These are phyloP conservation scores for Ophiocordyceps unilateralis DNA, from an alignment of 2,329 filamentous ascomycete genomes.

Conservation along the genomic window DNA sequence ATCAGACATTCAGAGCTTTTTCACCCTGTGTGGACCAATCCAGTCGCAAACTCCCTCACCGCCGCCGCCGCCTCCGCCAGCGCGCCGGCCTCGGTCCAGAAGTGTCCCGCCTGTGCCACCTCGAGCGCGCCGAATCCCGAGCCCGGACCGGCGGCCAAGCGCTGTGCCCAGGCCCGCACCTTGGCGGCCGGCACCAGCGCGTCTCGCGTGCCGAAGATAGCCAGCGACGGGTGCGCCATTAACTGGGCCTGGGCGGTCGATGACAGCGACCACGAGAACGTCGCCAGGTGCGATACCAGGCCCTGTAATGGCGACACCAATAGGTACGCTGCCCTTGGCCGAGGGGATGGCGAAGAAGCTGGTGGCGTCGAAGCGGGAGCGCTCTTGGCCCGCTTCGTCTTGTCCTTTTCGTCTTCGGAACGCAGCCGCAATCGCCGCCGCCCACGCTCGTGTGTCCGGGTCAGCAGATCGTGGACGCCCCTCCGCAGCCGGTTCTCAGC, in stretches of 20 bases:
- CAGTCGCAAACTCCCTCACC: slow-evolving; percentile 11
- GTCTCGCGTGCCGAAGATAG: slow-evolving; percentile 61
- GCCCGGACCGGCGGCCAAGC: slow-evolving; percentile 22
- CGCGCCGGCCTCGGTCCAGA: slow-evolving; percentile 41
- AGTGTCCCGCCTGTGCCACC: slow-evolving; percentile 39
- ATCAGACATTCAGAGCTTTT: no score
- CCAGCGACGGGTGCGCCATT: slow-evolving; percentile 41
- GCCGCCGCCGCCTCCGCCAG: slow-evolving; percentile 12
- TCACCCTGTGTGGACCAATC: no score
- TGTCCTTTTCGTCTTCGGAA: background rate
- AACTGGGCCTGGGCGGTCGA: slow-evolving; percentile 32
- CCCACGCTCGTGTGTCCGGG: slow-evolving; percentile 13
- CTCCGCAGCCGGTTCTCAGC: slow-evolving; percentile 26
- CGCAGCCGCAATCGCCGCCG: slow-evolving; percentile 1
- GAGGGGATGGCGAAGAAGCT: background rate
- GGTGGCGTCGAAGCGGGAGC: background rate
- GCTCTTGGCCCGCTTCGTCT: background rate
- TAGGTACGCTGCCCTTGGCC: slow-evolving; percentile 35
- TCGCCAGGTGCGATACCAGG: slow-evolving; percentile 41
- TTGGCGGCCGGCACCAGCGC: slow-evolving; percentile 50
- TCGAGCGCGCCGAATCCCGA: slow-evolving; percentile 31
- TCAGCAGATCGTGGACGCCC: slow-evolving; percentile 29
- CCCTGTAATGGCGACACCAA: slow-evolving; percentile 52
- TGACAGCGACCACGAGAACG: slow-evolving; percentile 25
- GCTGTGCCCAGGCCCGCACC: slow-evolving; percentile 47